Conservation (phyloP, 2,329 filamentous ascomycete genomes). For the Penicillium freii region DNA sequence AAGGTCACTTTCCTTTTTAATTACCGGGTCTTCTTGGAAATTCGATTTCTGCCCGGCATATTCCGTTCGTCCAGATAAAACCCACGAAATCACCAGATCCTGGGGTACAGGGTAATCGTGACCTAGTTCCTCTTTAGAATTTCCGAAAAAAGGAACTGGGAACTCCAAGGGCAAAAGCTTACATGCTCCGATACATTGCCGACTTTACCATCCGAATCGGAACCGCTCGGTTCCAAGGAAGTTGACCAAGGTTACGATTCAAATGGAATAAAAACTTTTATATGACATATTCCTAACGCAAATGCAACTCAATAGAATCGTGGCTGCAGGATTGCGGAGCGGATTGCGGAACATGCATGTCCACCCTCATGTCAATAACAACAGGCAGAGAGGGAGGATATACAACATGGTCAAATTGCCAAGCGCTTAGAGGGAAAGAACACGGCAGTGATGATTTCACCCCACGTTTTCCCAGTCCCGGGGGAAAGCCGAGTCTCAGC, state of each 20-base stretch:
- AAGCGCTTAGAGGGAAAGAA: neutral
- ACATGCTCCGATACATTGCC: neutral
- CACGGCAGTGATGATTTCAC: neutral
- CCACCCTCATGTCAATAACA: neutral
- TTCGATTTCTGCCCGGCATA: neutral
- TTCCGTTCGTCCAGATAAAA: neutral
- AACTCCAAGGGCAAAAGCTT: neutral
- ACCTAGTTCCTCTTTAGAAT: neutral
- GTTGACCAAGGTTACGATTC: neutral
- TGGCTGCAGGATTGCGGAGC: neutral
- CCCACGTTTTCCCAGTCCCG: slow-evolving; percentile 5
- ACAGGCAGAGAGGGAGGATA: neutral
- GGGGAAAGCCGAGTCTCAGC: slow-evolving; percentile 3
- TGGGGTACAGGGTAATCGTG: neutral
- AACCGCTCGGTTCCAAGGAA: neutral
- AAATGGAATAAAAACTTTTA: neutral
- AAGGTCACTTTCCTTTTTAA: neutral
- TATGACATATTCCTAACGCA: neutral
- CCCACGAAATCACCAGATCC: too few relatives aligned
- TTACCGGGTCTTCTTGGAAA: neutral
- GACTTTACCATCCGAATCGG: neutral
- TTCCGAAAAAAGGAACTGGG: neutral
- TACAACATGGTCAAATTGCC: neutral
- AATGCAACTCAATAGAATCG: neutral
- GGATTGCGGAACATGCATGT: neutral